phyloP scores from a whole-genome alignment of 225 moss, liverwort and hornwort genomes.

The Sphagnum contortum region DNA sequence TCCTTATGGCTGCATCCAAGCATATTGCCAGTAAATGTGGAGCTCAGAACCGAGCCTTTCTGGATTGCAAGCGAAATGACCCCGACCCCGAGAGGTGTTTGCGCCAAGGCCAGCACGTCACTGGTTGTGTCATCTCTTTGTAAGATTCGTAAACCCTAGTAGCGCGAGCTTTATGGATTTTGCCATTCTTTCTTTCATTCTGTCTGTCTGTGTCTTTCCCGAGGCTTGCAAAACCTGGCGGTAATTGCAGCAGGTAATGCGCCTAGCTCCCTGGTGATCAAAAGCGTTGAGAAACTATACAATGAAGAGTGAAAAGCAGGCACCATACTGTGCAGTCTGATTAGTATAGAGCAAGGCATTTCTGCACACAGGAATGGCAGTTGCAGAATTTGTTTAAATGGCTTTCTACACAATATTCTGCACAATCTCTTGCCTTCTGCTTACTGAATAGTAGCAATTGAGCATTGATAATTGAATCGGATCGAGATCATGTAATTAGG shows the following conservation, averaged over 20 bases:
- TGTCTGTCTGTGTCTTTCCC: background rate
- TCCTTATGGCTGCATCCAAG: conserved; percentile 79
- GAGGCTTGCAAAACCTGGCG: too few relatives aligned
- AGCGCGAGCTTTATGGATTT: background rate
- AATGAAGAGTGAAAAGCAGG: background rate
- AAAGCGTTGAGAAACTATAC: background rate
- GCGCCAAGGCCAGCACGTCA: conserved; percentile 76
- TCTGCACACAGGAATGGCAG: too few relatives aligned
- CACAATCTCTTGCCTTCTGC: too few relatives aligned
- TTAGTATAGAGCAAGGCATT: background rate
- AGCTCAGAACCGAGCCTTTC: conserved; percentile 73
- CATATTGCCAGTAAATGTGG: conserved; percentile 74
- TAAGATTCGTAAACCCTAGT: conserved; percentile 39
- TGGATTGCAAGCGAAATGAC: conserved; percentile 83
- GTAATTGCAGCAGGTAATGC: too few relatives aligned
- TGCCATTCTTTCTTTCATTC: background rate
- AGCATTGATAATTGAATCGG: too few relatives aligned
- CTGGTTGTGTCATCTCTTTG: conserved; percentile 88
- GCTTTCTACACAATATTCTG: too few relatives aligned
- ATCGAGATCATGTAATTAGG: too few relatives aligned
- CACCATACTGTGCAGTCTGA: background rate
- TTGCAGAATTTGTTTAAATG: too few relatives aligned
- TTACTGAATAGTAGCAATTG: too few relatives aligned
- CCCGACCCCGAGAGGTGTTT: conserved; percentile 83
- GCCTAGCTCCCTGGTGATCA: too few relatives aligned